These are phyloP conservation scores for Teratosphaeria viscida DNA, from an alignment of 2,329 filamentous ascomycete genomes.

Conservation along the genomic window DNA sequence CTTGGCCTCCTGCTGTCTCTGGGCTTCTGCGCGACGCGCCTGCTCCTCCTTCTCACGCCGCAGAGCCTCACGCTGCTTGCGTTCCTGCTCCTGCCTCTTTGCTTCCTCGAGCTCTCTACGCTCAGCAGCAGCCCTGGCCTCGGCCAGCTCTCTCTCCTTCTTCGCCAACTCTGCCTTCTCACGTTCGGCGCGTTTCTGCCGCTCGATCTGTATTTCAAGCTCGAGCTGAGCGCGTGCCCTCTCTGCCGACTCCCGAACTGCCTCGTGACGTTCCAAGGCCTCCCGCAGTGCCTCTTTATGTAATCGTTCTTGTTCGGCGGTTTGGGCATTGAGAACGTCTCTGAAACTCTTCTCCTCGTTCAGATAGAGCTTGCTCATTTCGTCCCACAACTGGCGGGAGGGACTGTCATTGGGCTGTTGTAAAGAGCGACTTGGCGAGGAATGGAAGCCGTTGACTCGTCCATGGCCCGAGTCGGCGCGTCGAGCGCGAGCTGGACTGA, in stretches of 20 bases:
- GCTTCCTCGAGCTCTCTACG: slow-evolving; percentile 23
- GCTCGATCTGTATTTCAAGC: slow-evolving; percentile 30
- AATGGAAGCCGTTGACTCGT: slow-evolving; percentile 5
- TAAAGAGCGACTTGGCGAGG: background rate
- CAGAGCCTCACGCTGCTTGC: slow-evolving; percentile 9
- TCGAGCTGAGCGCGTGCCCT: slow-evolving; percentile 41
- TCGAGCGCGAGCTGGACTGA: slow-evolving; percentile 2
- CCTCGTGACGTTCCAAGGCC: slow-evolving; percentile 56
- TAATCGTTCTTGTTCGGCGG: slow-evolving; percentile 50
- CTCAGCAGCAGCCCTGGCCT: slow-evolving; percentile 28
- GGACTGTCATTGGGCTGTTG: slow-evolving; percentile 1
- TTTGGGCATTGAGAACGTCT: slow-evolving; percentile 51
- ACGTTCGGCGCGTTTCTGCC: slow-evolving; percentile 22
- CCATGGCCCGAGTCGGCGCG: background rate
- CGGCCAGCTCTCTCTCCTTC: slow-evolving; percentile 34
- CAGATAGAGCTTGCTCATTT: slow-evolving; percentile 34
- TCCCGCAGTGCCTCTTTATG: slow-evolving; percentile 56
- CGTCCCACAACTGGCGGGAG: slow-evolving; percentile 23
- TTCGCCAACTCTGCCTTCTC: slow-evolving; percentile 32
- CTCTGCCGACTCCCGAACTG: slow-evolving; percentile 48
- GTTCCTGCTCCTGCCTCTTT: slow-evolving; percentile 10
- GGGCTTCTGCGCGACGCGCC: slow-evolving; percentile 11
- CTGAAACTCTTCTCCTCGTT: slow-evolving; percentile 38
- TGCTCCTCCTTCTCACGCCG: slow-evolving; percentile 13
- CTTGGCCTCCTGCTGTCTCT: slow-evolving; percentile 16